Conservation (phyloP, 176 grass and related monocot genomes). For the Olyra latifolia region DNA sequence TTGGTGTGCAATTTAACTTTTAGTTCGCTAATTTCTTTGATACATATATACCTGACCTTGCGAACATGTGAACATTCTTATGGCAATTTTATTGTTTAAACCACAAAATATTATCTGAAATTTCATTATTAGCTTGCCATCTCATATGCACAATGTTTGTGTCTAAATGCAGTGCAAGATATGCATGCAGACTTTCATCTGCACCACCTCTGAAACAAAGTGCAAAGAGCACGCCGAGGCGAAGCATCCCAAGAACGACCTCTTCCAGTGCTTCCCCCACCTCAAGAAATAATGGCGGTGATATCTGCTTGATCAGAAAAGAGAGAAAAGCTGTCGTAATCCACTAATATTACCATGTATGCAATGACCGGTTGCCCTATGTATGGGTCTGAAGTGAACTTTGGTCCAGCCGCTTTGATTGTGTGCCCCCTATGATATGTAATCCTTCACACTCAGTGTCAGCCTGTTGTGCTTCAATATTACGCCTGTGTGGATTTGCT, state of each 20-base stretch:
- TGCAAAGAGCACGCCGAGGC: slow-evolving; percentile 98
- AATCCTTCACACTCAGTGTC: slow-evolving; percentile 43
- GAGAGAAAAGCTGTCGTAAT: slow-evolving; percentile 34
- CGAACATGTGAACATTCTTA: background rate
- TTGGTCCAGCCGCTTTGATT: slow-evolving; percentile 42
- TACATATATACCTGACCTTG: background rate
- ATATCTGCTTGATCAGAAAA: slow-evolving; percentile 7
- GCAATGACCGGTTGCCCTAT: slow-evolving; percentile 45
- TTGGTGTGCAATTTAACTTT: background rate
- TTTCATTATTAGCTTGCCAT: background rate
- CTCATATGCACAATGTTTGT: background rate
- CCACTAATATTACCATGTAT: slow-evolving; percentile 52
- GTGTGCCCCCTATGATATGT: slow-evolving; percentile 56
- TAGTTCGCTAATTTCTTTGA: background rate
- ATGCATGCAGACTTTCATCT: slow-evolving; percentile 99
- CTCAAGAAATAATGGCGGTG: slow-evolving; percentile 63
- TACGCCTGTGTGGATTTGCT: slow-evolving; percentile 49
- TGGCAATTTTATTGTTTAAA: background rate
- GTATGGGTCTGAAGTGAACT: slow-evolving; percentile 44
- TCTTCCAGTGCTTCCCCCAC: slow-evolving; percentile 84
- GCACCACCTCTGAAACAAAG: slow-evolving; percentile 96
- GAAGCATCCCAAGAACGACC: slow-evolving; percentile 86
- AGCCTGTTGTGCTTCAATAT: slow-evolving; percentile 41
- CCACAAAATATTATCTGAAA: background rate
- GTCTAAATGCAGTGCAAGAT: slow-evolving; percentile 82